These are phyloP conservation scores for Sporobolomyces roseus DNA, from an alignment of 768 basidiomycete genomes.

Conservation along the genomic window DNA sequence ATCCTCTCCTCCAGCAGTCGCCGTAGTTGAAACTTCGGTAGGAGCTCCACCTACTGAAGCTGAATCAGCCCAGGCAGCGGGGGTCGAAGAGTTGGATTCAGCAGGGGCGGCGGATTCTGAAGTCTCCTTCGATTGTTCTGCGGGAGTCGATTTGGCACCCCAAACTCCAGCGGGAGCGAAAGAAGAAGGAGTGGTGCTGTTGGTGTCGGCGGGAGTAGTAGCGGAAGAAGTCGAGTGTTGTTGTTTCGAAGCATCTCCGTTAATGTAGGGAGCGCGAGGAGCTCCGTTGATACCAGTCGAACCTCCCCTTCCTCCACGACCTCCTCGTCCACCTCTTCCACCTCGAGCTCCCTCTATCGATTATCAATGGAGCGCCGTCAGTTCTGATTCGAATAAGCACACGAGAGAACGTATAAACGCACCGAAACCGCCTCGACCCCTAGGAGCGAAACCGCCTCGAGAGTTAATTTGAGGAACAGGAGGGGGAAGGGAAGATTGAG, in stretches of 20 bases:
- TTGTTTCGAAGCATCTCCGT: conserved; percentile 9
- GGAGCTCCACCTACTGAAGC: conserved; percentile 10
- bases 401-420: background rate
- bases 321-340: conserved; percentile 34
- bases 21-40: conserved; percentile 28
- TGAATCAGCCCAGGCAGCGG: conserved; percentile 17
- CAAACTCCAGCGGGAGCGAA: conserved; percentile 33
- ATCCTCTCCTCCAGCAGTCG: conserved; percentile 27
- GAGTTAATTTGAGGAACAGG: conserved; percentile 5
- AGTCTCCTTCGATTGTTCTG: background rate
- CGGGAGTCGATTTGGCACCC: conserved; percentile 16
- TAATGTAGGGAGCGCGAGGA: conserved; percentile 26
- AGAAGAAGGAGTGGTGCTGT: conserved; percentile 22
- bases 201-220: conserved; percentile 24
- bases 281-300: conserved; percentile 27
- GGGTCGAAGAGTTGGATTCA: background rate
- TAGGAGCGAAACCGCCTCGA: conserved; percentile 30
- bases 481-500: background rate
- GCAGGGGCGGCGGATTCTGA: background rate
- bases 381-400: background rate
- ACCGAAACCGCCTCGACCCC: conserved; percentile 38
- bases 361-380: too few species aligned
- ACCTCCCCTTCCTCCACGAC: conserved; percentile 32
- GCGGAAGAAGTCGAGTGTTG: too few species aligned
- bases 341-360: conserved; percentile 37